Conservation (phyloP, 129 eudicot species). For the Kitagawia praeruptora region DNA sequence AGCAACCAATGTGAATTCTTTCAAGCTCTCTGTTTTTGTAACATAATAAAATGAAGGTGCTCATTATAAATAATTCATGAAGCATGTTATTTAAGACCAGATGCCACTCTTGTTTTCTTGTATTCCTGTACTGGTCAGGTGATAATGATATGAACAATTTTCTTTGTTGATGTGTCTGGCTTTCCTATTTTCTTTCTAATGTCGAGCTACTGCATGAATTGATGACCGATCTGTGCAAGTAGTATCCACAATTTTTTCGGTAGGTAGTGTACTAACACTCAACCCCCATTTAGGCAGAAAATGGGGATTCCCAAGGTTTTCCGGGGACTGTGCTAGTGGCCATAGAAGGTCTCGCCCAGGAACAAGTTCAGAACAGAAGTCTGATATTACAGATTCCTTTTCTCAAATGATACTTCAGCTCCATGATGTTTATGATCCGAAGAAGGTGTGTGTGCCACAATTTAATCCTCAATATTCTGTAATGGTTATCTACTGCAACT, state of each 20-base stretch:
- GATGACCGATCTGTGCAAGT: neutral
- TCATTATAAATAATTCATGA: neutral
- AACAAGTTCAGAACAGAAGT: conserved; percentile 54
- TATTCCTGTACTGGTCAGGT: neutral
- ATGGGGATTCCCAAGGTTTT: conserved; percentile 93
- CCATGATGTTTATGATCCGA: conserved; percentile 92
- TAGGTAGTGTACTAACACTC: neutral
- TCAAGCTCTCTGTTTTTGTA: neutral
- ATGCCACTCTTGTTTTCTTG: neutral
- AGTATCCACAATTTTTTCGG: neutral
- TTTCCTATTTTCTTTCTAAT: neutral
- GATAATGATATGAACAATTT: neutral
- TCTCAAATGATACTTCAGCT: conserved; percentile 99
- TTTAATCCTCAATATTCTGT: neutral
- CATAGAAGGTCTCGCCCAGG: conserved; percentile 50
- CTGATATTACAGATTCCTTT: conserved; percentile 73
- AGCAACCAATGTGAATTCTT: neutral
- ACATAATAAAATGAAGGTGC: too few species aligned
- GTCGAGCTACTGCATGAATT: neutral
- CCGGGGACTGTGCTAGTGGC: conserved; percentile 94
- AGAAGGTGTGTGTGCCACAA: conserved; percentile 43
- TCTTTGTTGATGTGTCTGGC: neutral
- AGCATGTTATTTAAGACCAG: neutral
- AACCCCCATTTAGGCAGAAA: conserved; percentile 50
- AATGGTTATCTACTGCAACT: neutral